Conservation (phyloP, 768 basidiomycete genomes). For the Lanmaoa rubissima region DNA sequence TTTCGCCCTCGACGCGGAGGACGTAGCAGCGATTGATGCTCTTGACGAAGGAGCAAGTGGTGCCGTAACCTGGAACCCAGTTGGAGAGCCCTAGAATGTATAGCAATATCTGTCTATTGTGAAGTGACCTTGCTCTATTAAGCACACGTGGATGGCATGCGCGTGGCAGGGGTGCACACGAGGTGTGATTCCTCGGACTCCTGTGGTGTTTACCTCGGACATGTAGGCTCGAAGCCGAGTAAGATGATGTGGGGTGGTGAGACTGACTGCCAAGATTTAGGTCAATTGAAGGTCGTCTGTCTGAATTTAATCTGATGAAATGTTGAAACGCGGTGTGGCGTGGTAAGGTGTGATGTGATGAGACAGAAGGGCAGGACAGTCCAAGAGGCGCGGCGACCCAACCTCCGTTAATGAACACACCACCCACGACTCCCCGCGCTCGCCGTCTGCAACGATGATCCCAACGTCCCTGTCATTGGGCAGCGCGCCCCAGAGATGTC, state of each 20-base stretch:
- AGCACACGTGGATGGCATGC: neutral
- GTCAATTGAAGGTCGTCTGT: too few relatives aligned
- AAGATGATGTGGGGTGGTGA: neutral
- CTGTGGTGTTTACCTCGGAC: too few relatives aligned
- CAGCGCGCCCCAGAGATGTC: neutral
- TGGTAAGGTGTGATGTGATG: constrained; percentile 22
- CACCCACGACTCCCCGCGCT: constrained; percentile 8
- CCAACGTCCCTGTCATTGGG: constrained; percentile 7
- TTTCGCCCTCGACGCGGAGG: constrained; percentile 62
- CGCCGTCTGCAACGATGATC: constrained; percentile 26
- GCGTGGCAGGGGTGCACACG: neutral
- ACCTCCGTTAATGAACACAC: constrained; percentile 21
- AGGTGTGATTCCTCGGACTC: neutral
- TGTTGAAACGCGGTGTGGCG: constrained; percentile 21
- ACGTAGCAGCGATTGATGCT: constrained; percentile 61
- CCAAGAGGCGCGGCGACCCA: neutral
- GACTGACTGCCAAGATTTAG: neutral
- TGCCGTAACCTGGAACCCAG: constrained; percentile 80
- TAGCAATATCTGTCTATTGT: too few relatives aligned
- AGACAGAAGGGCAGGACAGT: neutral
- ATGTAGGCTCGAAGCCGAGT: neutral
- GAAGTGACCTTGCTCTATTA: neutral
- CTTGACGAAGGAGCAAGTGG: constrained; percentile 71
- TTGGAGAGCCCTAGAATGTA: constrained; percentile 36
- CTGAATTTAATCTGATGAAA: too few relatives aligned